Conservation (phyloP, 306 rosid genomes). For the Cajanus cajan region DNA sequence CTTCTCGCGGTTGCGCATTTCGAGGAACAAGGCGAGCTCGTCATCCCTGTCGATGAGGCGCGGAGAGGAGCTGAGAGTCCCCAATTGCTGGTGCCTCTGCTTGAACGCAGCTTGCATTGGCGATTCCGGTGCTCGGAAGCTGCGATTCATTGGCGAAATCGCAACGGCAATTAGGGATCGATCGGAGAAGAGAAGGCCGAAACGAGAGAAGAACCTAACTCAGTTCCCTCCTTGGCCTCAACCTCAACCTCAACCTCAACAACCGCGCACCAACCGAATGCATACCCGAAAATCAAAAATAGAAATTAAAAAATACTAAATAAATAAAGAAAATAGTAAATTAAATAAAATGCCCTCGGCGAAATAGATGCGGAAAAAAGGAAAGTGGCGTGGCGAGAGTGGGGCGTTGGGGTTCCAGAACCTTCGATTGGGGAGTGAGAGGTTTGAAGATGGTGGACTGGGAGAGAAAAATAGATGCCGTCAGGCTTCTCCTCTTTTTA, state of each 20-base stretch:
- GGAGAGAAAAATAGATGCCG: constrained; percentile 36
- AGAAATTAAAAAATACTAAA: neutral
- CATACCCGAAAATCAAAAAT: neutral
- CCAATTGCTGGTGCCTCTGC: constrained; percentile 63
- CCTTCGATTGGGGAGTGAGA: neutral
- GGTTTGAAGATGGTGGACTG: constrained; percentile 41
- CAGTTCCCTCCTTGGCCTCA: constrained; percentile 32
- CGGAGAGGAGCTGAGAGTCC: constrained; percentile 46
- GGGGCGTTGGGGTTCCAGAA: constrained; percentile 14
- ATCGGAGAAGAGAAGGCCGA: neutral
- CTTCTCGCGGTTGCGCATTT: constrained; percentile 85
- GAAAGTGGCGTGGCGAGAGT: neutral
- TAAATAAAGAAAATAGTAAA: neutral
- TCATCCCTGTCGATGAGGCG: constrained; percentile 75
- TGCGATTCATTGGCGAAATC: constrained; percentile 73
- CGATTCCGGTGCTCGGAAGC: constrained; percentile 85
- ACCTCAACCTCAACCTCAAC: too few relatives aligned
- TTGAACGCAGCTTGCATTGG: constrained; percentile 64
- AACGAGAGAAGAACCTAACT: constrained; percentile 35
- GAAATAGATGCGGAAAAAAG: neutral
- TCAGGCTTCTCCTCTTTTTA: constrained; percentile 23
- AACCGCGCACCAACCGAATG: constrained; percentile 22
- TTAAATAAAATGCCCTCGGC: neutral
- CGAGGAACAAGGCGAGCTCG: constrained; percentile 81
- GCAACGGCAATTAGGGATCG: constrained; percentile 25